Evolutionary conservation across 2,329 filamentous ascomycete species (phyloP), one percentile per base, ranked within the genome.

Genomic region (Colletotrichum gloeosporioides): DNA sequence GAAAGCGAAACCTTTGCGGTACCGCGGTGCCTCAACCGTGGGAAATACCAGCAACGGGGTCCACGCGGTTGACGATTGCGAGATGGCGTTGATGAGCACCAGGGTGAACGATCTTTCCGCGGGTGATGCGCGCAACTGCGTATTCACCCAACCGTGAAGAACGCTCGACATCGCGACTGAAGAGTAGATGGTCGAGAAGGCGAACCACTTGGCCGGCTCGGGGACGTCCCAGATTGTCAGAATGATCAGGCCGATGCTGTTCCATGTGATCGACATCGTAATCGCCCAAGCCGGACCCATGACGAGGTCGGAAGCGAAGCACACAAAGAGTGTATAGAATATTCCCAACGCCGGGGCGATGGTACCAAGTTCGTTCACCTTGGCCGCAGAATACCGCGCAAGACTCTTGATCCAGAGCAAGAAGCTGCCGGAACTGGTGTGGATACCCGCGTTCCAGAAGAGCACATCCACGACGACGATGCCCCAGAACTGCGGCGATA

Each of bases 31-130:
- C 71, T 89, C 86, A 3, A 86, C 83, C 0, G 87, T 89, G 1
- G 83, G 84, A 77, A 90, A 92, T 0, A 88, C 86, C 8, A 92
- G 79, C 4, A 92, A 78, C 4, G 87, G 88, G 4, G 89, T 91
- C 90, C 90, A 92, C 0, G 88, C 89, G 85, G 69, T 90, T 87
- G 44, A 90, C 83, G 4, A 89, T 89, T 91, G 1, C 87, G 89
- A 1, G 87, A 90, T 79, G 91, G 75, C 71, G n/a, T 74, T 75
- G 53, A 77, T 75, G 13, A 77, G 61, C 9, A 75, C 75, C 32
- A 74, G 27, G 0, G 71, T 77, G n/a, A 77, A 70, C 12, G 75
- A 74, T 25, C 71, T 36, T 8, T 77, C 75, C 0, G 66, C 75
- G 5, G 71, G 71, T 10, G 71, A 75, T 10, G 71, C 59, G 8